Evolutionary conservation across 805 yeast genomes (phyloP).

Genomic region (Zygosaccharomyces pseudorouxii): DNA sequence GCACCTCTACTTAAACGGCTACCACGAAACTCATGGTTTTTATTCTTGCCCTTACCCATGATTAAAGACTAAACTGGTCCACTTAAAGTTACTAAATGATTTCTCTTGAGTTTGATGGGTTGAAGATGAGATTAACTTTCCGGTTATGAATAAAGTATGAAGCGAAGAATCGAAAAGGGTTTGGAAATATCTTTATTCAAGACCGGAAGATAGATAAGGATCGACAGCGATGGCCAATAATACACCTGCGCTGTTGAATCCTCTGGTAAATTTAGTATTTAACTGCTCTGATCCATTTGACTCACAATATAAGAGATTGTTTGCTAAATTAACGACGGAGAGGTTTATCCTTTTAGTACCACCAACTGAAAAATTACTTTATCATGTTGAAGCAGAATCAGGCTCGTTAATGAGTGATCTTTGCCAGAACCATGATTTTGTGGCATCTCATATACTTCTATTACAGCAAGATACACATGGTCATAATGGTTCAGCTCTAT

Average conservation of each 20-base stretch:
- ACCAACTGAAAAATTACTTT: conserved; percentile 43
- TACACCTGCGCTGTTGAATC: conserved; percentile 55
- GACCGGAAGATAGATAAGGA: not conserved
- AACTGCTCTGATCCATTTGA: conserved; percentile 53
- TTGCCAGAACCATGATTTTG: conserved; percentile 56
- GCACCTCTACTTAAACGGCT: conserved; percentile 40
- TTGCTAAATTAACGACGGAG: conserved; percentile 44
- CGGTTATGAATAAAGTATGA: not conserved
- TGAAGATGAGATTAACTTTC: not conserved
- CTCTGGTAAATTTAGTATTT: conserved; percentile 60
- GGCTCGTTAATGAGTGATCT: conserved; percentile 44
- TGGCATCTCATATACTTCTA: conserved; percentile 56
- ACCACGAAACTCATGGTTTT: conserved; percentile 40
- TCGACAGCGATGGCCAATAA: conserved; percentile 30
- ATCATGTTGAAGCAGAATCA: conserved; percentile 38
- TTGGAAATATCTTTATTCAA: not conserved
- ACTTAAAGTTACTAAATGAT: not conserved
- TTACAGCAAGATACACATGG: conserved; percentile 25
- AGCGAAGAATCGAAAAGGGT: conserved; percentile 5
- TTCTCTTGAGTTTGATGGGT: not conserved
- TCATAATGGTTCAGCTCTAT: not conserved
- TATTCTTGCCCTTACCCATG: conserved; percentile 44
- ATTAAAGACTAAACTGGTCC: not conserved
- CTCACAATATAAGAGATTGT: conserved; percentile 46
- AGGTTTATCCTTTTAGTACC: conserved; percentile 66